Evolutionary conservation across 2,329 filamentous ascomycete genomes (phyloP).

Genomic region (Juglanconis sp.): DNA sequence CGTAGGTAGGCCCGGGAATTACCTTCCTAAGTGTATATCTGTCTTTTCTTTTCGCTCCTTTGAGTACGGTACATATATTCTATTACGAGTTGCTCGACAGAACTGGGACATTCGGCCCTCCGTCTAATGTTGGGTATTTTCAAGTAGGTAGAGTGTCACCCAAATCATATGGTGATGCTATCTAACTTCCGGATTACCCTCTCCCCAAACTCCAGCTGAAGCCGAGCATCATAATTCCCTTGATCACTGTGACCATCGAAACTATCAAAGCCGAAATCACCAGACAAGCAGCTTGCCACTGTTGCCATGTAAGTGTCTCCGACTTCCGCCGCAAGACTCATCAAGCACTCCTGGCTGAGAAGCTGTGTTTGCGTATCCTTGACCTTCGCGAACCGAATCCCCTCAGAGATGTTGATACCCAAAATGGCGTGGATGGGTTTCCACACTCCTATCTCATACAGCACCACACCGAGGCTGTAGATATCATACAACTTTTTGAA

Average conservation of each 20-base stretch:
- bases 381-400: background rate
- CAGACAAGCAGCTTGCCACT: slow-evolving; percentile 10
- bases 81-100: too few species aligned
- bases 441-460: slow-evolving; percentile 51
- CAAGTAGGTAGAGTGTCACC: background rate
- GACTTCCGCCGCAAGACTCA: slow-evolving; percentile 9
- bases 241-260: background rate
- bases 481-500: slow-evolving; percentile 36
- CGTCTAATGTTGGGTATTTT: too few species aligned
- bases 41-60: too few species aligned
- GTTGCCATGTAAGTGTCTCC: slow-evolving; percentile 4
- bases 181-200: slow-evolving; percentile 9
- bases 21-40: too few species aligned
- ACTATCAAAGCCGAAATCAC: slow-evolving; percentile 3
- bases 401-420: background rate
- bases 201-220: slow-evolving; percentile 10
- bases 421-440: slow-evolving; percentile 39
- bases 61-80: too few species aligned
- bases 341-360: background rate
- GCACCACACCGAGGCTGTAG: slow-evolving; percentile 45
- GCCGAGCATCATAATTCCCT: slow-evolving; percentile 3
- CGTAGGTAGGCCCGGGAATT: too few species aligned
- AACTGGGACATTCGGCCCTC: too few species aligned
- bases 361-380: background rate
- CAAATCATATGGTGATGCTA: background rate